Base-by-base conservation (phyloP, 2,329 filamentous ascomycete species). In the Phialemonium atrogriseum region DNA sequence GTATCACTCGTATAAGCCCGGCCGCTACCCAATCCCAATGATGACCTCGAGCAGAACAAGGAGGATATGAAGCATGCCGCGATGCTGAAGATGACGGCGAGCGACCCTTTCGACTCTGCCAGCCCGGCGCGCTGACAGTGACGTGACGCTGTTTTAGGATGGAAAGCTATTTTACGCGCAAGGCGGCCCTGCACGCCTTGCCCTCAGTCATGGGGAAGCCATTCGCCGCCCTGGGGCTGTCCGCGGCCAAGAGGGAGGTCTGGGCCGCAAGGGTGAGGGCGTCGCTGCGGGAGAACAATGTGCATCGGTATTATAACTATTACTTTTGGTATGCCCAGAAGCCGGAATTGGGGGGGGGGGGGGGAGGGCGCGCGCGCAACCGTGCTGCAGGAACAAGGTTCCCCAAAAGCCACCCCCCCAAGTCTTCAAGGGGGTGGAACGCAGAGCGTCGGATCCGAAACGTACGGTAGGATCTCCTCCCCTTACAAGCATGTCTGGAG, bases 191-290 rank as follows among this genome's bases (percentile, higher is more conserved):
- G 6, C 36, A 41, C 11, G 36, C 30, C 11, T 30, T 39, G 10
- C 27, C 36, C 9, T 37, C 38, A 7, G 27, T 35, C 8, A 24
- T 36, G 11, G 35, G 28, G 10, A 43, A 43, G 30, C 38, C 40
- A 2, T 45, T 42, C 37, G 36, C 34, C n/a, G 27, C 27, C 10
- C 30, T 46, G 18, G 37, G 62, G 53, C 73, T 77, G 51, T 74
- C 76, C 0, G 72, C 72, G 34, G 77, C 76, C 0, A 69, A 76
- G 3, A 73, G 58, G 68, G 70, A 78, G 18, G 70, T 74, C 1
- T 67, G 64, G 7, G 30, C 16, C 3, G 40, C 40, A 1, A 35
- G 34, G 28, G 32, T 38, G 11, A 31, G 32, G 62, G 32, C 34
- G 21, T 25, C 32, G 18, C 10, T 34, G 12, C 31, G 32, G 7